Evolutionary conservation across 768 basidiomycete genomes (phyloP).

Genomic region (Hericium alpestre): DNA sequence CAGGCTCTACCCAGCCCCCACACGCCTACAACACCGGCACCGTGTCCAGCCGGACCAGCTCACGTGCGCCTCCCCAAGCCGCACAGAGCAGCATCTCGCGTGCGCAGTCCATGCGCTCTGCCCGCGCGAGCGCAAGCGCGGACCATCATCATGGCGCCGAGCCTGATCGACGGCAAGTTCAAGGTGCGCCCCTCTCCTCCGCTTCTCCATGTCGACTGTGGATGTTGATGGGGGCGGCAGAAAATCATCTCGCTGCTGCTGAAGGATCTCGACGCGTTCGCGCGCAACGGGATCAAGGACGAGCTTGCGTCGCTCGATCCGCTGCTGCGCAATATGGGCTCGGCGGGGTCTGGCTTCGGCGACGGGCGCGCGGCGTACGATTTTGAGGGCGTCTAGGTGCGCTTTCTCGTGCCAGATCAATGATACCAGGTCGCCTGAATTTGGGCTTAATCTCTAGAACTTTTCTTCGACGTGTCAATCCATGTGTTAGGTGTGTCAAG

Average conservation of each 20-base stretch:
- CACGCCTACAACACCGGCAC: constrained; percentile 34
- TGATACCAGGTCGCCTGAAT: too few species aligned
- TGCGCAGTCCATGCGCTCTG: background rate
- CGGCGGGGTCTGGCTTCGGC: constrained; percentile 13
- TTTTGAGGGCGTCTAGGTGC: constrained; percentile 26
- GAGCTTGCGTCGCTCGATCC: constrained; percentile 79
- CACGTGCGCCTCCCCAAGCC: constrained; percentile 1
- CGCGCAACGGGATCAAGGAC: constrained; percentile 70
- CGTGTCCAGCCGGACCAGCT: constrained; percentile 26
- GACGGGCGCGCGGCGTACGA: constrained; percentile 29
- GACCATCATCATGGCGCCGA: background rate
- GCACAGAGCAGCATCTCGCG: constrained; percentile 1
- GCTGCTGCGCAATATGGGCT: constrained; percentile 48
- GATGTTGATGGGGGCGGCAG: constrained; percentile 26
- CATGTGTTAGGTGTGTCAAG: too few species aligned
- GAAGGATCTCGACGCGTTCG: constrained; percentile 78
- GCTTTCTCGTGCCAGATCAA: too few species aligned
- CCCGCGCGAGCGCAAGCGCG: constrained; percentile 2
- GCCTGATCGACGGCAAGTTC: constrained; percentile 45
- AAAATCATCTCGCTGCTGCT: constrained; percentile 73
- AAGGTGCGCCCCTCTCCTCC: constrained; percentile 40
- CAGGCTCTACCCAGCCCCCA: constrained; percentile 15
- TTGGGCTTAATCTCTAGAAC: too few species aligned
- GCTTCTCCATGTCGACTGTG: background rate
- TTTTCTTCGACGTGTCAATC: too few species aligned